A percentile compares a stretch with the other conserved stretches of the same genome.
Evolutionary conservation across 164 flowering plant species (phyloP).

Genomic region (Stephania yunnanensis): DNA sequence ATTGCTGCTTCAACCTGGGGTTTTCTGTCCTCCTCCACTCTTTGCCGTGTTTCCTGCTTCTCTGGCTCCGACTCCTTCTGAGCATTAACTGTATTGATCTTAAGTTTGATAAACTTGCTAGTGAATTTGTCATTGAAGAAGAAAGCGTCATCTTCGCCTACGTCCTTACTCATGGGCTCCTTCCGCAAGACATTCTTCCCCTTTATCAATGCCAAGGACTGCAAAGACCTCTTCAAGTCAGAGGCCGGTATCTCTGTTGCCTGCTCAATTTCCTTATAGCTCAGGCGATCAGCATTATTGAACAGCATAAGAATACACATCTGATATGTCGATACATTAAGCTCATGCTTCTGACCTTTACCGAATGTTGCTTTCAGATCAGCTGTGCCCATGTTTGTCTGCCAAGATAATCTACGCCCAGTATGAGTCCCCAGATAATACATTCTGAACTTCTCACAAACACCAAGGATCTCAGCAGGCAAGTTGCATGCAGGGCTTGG

Average conservation of each 20-base stretch:
- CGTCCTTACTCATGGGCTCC: slow-evolving; percentile 95
- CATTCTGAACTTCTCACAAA: slow-evolving; percentile 49
- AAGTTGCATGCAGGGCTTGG: slow-evolving; percentile 66
- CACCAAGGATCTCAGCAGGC: slow-evolving; percentile 41
- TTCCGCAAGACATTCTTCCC: slow-evolving; percentile 77
- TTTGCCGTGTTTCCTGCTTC: slow-evolving; percentile 87
- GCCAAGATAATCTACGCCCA: slow-evolving; percentile 56
- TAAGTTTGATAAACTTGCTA: slow-evolving; percentile 80
- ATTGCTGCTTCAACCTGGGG: slow-evolving; percentile 97
- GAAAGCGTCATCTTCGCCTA: slow-evolving; percentile 77
- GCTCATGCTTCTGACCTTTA: slow-evolving; percentile 86
- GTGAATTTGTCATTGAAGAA: slow-evolving; percentile 80
- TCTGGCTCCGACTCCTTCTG: slow-evolving; percentile 99
- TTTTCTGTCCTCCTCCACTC: slow-evolving; percentile 96
- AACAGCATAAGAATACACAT: slow-evolving; percentile 66
- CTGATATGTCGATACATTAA: slow-evolving; percentile 83
- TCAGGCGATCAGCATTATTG: slow-evolving; percentile 39
- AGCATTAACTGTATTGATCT: slow-evolving; percentile 92
- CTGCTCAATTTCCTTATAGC: slow-evolving; percentile 51
- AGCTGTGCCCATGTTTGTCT: slow-evolving; percentile 57
- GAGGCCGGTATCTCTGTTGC: slow-evolving; percentile 57
- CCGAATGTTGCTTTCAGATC: slow-evolving; percentile 53
- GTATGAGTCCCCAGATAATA: slow-evolving; percentile 58
- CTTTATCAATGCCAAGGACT: slow-evolving; percentile 60
- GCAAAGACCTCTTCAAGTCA: slow-evolving; percentile 56